Evolutionary conservation across 148 eudicot genomes (phyloP).

Genomic region (Chenopodium berlandieri): DNA sequence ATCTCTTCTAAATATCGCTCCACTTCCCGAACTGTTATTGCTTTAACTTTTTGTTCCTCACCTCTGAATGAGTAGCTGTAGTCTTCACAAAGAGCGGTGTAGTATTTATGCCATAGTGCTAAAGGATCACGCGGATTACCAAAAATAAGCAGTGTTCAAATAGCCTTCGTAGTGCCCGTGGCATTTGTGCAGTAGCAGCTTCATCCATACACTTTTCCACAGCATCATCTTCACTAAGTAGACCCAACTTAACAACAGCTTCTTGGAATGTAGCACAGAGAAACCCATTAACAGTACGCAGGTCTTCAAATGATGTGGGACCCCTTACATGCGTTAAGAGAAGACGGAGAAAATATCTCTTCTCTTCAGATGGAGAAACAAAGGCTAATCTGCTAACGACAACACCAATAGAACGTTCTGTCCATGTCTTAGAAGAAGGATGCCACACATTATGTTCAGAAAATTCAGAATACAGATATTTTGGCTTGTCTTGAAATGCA

Average conservation of each 20-base stretch:
- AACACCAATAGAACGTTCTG: not conserved
- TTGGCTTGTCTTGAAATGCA: no score
- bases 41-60: not conserved
- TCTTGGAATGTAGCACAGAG: not conserved
- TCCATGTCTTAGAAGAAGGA: not conserved
- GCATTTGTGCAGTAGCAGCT: not conserved
- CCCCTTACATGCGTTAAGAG: not conserved
- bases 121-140: not conserved
- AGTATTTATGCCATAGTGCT: not conserved
- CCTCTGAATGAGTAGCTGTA: not conserved
- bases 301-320: not conserved
- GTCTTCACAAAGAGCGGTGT: not conserved
- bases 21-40: not conserved
- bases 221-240: not conserved
- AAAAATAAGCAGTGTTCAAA: not conserved
- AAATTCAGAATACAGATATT: no score
- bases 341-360: not conserved
- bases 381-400: not conserved
- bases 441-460: not conserved
- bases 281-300: not conserved
- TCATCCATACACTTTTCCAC: not conserved
- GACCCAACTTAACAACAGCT: not conserved
- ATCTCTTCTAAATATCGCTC: not conserved
- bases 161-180: not conserved
- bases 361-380: not conserved